Percentiles rank a stretch among this genome's conserved stretches.
These are phyloP conservation scores for Scedosporium boydii DNA, from an alignment of 2,329 filamentous ascomycete species.

Conservation along the genomic window DNA sequence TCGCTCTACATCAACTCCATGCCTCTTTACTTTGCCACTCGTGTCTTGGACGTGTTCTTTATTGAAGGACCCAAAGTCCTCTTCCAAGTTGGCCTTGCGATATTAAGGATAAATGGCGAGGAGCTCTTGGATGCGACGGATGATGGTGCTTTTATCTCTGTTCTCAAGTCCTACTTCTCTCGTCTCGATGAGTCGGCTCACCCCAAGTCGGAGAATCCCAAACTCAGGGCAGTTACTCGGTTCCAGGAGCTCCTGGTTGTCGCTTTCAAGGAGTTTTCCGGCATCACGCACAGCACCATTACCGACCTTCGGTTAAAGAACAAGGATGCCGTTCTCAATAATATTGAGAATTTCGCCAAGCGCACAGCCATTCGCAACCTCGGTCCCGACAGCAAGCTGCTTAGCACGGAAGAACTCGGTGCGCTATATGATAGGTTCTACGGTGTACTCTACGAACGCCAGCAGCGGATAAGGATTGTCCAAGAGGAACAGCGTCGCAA, in stretches of 20 bases:
- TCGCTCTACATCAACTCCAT: constrained; percentile 99
- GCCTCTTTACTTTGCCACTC: constrained; percentile 94
- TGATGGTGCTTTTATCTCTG: constrained; percentile 92
- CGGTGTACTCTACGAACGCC: constrained; percentile 79
- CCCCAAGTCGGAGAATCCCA: constrained; percentile 89
- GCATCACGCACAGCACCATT: constrained; percentile 87
- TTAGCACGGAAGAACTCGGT: constrained; percentile 77
- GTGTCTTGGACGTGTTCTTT: constrained; percentile 96
- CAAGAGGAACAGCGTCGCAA: constrained; percentile 64
- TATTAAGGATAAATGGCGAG: constrained; percentile 92
- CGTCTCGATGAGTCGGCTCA: constrained; percentile 92
- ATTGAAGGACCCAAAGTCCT: constrained; percentile 94
- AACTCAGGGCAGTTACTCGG: constrained; percentile 83
- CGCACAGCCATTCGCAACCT: constrained; percentile 92
- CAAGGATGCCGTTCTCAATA: constrained; percentile 87
- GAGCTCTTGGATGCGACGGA: constrained; percentile 88
- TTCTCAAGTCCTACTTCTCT: constrained; percentile 90
- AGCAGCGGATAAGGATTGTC: constrained; percentile 70
- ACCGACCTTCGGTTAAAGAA: constrained; percentile 83
- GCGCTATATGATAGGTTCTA: constrained; percentile 94
- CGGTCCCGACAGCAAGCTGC: constrained; percentile 86
- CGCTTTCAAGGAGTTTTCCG: constrained; percentile 95
- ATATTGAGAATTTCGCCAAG: constrained; percentile 96
- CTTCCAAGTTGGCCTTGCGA: constrained; percentile 95
- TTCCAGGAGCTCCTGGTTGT: constrained; percentile 99